phyloP scores from a whole-genome alignment of 257 asterid genomes.

The Nicotiana tomentosiformis region DNA sequence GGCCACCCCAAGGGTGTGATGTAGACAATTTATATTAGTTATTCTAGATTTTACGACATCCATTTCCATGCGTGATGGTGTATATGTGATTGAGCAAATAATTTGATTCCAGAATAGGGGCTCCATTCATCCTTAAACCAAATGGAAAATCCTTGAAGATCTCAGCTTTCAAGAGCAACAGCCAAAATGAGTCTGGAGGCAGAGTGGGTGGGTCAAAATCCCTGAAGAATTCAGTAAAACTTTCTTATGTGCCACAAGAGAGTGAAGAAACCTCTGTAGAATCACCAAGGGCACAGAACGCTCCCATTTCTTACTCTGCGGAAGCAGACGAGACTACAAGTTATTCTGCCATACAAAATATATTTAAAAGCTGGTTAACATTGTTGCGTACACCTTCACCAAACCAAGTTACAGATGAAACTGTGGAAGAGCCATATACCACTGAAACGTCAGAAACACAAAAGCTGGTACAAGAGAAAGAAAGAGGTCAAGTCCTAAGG shows the following conservation, averaged over 20 bases:
- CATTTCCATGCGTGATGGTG: not conserved
- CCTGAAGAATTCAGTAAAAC: conserved; percentile 44
- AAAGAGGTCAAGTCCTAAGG: conserved; percentile 32
- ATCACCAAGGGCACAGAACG: conserved; percentile 48
- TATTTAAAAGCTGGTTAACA: conserved; percentile 70
- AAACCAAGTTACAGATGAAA: conserved; percentile 32
- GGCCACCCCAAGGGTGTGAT: too few relatives aligned
- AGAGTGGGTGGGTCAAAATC: conserved; percentile 56
- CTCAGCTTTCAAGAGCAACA: conserved; percentile 72
- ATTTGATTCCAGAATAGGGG: conserved; percentile 48
- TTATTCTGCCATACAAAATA: conserved; percentile 56
- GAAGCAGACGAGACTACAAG: conserved; percentile 39
- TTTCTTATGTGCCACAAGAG: conserved; percentile 65
- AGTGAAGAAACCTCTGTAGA: conserved; percentile 52
- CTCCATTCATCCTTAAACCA: conserved; percentile 44
- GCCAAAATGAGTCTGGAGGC: conserved; percentile 53
- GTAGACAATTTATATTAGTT: not conserved
- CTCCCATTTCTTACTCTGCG: conserved; percentile 48
- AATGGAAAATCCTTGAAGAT: conserved; percentile 50
- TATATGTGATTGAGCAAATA: conserved; percentile 17
- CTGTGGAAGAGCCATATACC: conserved; percentile 41
- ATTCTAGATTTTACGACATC: not conserved
- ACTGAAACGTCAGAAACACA: conserved; percentile 34
- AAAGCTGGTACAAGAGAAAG: conserved; percentile 30
- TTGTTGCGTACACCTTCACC: conserved; percentile 46